Base-by-base conservation (phyloP, 257 asterid species). In the Solanum virginianum region DNA sequence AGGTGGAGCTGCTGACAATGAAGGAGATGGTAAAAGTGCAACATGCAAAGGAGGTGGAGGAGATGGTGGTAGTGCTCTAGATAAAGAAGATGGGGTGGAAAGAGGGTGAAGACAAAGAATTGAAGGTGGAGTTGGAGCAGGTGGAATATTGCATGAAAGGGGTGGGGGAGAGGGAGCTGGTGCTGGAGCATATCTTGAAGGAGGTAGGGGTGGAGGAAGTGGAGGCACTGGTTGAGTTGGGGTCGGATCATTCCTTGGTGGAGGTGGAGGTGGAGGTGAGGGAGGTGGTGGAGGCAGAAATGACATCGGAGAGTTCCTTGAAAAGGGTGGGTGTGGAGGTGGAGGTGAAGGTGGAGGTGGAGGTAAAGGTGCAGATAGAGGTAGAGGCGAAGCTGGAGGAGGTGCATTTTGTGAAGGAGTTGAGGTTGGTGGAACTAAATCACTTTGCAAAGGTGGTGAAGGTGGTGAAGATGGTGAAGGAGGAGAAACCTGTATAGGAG, bases 151-250 rank as follows among this genome's bases (percentile, higher is more conserved):
- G 36, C 22, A 47, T 13, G 24, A 15, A 49, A 24, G 24, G 45
- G 57, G 80, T 72, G 80, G 80, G 16, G 62, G 82, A 75, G 60
- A 41, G 57, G 24, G 22, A 22, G 62, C 26, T 26, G 63, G 16
- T 26, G 43, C 56, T 51, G 62, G 43, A 49, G 22, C 45, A 77
- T 49, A 14, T 77, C 63, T 51, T 26, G 81, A 24, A 43, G 24
- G 82, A 51, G 59, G 62, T 43, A 26, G 59, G 77, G 47, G 29
- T 75, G 82, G 82, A 14, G 55, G 29, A 20, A 24, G 82, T 51
- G 63, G 47, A 51, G 82, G 63, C 22, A 15, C 26, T 29, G 94
- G 93, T 49, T 91, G 95, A 26, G 90, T 92, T 7, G 95, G 91
- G 11, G 93, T 62, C 56, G 82, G 43, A 82, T 45, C 90, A 84